phyloP scores from a whole-genome alignment of 805 yeast species.

The Starmerella roubikii region DNA sequence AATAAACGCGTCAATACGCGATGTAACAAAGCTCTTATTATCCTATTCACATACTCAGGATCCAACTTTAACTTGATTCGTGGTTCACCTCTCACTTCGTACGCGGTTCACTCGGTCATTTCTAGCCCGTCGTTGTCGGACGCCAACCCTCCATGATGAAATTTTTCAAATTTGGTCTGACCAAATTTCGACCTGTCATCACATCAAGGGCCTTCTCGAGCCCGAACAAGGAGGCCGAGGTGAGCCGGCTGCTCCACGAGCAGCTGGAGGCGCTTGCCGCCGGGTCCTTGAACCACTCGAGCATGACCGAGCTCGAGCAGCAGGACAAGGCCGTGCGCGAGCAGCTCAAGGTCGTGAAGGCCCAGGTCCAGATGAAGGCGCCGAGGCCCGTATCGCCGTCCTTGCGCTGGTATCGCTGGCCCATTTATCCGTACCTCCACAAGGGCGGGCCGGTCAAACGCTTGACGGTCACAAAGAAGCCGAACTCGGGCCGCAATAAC shows the following conservation, averaged over 20 bases:
- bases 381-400: slow-evolving; percentile 79
- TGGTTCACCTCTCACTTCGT: too few relatives aligned
- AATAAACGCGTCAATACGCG: too few relatives aligned
- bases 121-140: background rate
- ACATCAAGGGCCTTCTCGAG: background rate
- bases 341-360: slow-evolving; percentile 60
- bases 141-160: background rate
- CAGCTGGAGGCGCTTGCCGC: slow-evolving; percentile 25
- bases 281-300: slow-evolving; percentile 28
- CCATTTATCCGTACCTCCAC: slow-evolving; percentile 74
- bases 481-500: slow-evolving; percentile 78
- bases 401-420: slow-evolving; percentile 74
- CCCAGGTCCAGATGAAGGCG: slow-evolving; percentile 56
- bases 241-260: slow-evolving; percentile 15
- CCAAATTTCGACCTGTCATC: background rate
- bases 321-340: slow-evolving; percentile 61
- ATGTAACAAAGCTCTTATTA: too few relatives aligned
- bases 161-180: background rate
- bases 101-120: too few relatives aligned
- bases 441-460: slow-evolving; percentile 69
- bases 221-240: slow-evolving; percentile 9
- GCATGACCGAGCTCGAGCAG: slow-evolving; percentile 58
- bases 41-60: too few relatives aligned
- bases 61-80: too few relatives aligned
- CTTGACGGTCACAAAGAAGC: slow-evolving; percentile 58